Percentiles rank a stretch among this genome's conserved stretches.
Evolutionary conservation across 2,329 filamentous ascomycete species (phyloP).

Genomic region (Aureobasidium mangrovei): DNA sequence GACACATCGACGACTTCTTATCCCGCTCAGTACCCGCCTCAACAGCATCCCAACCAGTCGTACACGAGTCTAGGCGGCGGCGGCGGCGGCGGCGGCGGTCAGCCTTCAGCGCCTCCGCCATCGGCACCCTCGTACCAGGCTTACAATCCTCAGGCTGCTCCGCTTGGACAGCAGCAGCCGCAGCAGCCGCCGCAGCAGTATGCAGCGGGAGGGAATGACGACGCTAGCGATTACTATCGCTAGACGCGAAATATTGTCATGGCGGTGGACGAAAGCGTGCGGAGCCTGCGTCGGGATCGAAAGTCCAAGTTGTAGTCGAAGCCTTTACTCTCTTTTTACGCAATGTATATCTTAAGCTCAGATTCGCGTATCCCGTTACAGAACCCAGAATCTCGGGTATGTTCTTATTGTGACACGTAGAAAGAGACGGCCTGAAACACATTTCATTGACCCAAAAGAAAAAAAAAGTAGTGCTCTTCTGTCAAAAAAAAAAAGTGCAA

Average conservation of each 20-base stretch:
- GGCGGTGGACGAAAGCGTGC: not conserved
- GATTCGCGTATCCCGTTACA: too few relatives aligned
- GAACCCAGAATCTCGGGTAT: too few relatives aligned
- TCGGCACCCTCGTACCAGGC: constrained; percentile 18
- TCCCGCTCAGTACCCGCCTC: constrained; percentile 5
- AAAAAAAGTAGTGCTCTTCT: too few relatives aligned
- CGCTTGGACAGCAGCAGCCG: constrained; percentile 14
- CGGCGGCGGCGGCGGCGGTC: not conserved
- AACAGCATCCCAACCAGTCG: constrained; percentile 13
- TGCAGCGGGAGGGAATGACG: constrained; percentile 22
- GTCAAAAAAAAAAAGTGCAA: too few relatives aligned
- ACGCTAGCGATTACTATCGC: constrained; percentile 30
- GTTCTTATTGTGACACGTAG: too few relatives aligned
- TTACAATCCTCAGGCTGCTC: constrained; percentile 15
- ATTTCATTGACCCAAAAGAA: too few relatives aligned
- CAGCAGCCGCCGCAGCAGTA: constrained; percentile 17
- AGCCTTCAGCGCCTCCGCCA: constrained; percentile 16
- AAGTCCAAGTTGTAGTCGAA: too few relatives aligned
- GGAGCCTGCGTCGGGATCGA: too few relatives aligned
- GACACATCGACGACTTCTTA: constrained; percentile 5
- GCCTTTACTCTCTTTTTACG: too few relatives aligned
- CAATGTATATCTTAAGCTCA: too few relatives aligned
- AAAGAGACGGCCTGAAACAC: too few relatives aligned
- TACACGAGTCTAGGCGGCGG: not conserved
- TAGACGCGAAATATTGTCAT: not conserved